Evolutionary conservation across 192 early-diverging fungal genomes (phyloP).

Genomic region (Coemansia sp.): DNA sequence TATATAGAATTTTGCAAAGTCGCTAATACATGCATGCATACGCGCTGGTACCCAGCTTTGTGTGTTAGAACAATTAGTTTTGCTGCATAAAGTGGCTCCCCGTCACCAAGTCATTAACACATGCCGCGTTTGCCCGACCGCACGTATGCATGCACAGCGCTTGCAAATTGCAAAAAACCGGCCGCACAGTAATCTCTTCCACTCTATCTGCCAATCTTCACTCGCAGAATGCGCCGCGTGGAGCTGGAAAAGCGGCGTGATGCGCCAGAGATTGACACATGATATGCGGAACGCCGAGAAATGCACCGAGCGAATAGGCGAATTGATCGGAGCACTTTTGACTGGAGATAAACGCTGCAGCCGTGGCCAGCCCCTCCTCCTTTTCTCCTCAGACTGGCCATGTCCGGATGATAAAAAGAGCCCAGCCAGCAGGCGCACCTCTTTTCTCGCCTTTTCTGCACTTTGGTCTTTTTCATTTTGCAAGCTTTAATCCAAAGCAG

Average conservation of each 20-base stretch:
- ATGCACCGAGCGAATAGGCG: slow-evolving; percentile 7
- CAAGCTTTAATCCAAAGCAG: not conserved
- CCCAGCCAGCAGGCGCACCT: slow-evolving; percentile 1
- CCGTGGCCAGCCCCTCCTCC: slow-evolving; percentile 6
- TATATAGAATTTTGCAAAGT: slow-evolving; percentile 4
- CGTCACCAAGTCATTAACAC: slow-evolving; percentile 1
- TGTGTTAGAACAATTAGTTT: not conserved
- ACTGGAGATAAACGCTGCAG: not conserved
- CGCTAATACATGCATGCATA: not conserved
- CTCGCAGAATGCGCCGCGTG: not conserved
- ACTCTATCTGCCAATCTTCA: too few species aligned
- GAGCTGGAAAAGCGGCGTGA: not conserved
- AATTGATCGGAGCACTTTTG: not conserved
- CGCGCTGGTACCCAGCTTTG: not conserved
- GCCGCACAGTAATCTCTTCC: too few species aligned
- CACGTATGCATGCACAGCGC: not conserved
- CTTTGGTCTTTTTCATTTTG: slow-evolving; percentile 9
- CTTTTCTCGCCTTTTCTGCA: slow-evolving; percentile 14
- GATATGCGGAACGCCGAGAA: slow-evolving; percentile 5
- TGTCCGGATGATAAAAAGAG: slow-evolving; percentile 6
- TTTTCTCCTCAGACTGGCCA: not conserved
- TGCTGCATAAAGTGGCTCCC: slow-evolving; percentile 3
- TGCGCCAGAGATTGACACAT: not conserved
- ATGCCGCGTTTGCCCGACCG: not conserved
- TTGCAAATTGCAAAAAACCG: not conserved